Percentiles rank a stretch among this genome's conserved stretches.
Evolutionary conservation across 352 stramenopile genomes (phyloP).

Genomic region (Elongisporangium prolatum): DNA sequence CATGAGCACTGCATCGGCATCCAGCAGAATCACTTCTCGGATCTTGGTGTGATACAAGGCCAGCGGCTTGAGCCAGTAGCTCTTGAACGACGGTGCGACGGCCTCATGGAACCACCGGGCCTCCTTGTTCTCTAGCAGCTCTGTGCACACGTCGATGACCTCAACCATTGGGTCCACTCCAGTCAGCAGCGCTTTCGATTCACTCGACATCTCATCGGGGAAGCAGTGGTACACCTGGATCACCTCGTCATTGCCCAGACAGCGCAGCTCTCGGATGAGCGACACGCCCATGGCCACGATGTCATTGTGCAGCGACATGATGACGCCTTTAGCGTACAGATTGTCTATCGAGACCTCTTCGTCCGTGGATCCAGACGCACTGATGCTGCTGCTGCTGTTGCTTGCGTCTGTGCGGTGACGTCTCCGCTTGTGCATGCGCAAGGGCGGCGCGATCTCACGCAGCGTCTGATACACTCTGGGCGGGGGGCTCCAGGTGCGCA

Average conservation of each 20-base stretch:
- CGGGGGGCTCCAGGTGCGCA: background rate
- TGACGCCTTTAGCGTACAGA: slow-evolving; percentile 15
- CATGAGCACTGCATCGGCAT: slow-evolving; percentile 50
- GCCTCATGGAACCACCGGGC: background rate
- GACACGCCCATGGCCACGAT: slow-evolving; percentile 45
- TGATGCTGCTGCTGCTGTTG: background rate
- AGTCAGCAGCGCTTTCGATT: slow-evolving; percentile 28
- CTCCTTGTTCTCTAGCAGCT: slow-evolving; percentile 24
- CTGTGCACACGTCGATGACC: slow-evolving; percentile 57
- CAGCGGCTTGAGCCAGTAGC: slow-evolving; percentile 61
- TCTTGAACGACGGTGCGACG: slow-evolving; percentile 21
- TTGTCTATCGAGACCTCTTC: slow-evolving; percentile 5
- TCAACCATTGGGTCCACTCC: slow-evolving; percentile 38
- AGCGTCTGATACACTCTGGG: slow-evolving; percentile 4
- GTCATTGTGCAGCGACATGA: slow-evolving; percentile 39
- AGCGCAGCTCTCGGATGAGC: slow-evolving; percentile 53
- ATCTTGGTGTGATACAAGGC: slow-evolving; percentile 47
- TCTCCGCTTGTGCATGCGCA: background rate
- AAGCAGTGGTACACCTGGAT: slow-evolving; percentile 53
- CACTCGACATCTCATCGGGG: slow-evolving; percentile 31
- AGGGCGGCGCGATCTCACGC: slow-evolving; percentile 4
- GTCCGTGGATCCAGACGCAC: background rate
- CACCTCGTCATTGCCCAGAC: slow-evolving; percentile 34
- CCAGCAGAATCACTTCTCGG: slow-evolving; percentile 41
- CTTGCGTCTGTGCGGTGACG: background rate